Base-by-base conservation (phyloP, 768 basidiomycete genomes). In the Psilocybe cyanescens region DNA sequence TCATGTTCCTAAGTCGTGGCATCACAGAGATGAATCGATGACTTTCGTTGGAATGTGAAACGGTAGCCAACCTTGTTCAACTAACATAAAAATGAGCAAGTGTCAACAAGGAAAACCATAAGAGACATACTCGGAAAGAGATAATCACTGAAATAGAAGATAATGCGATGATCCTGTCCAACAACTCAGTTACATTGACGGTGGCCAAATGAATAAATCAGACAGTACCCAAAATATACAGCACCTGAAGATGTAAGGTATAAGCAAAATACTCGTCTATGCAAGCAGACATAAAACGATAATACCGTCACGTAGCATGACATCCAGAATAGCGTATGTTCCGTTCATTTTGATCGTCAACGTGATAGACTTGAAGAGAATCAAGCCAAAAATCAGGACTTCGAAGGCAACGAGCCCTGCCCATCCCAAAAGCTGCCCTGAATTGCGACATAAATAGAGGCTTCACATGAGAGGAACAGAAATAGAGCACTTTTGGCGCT, bases 291-390 rank as follows among this genome's bases (percentile, higher is more conserved):
- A 33, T 17, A 24, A 24, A 24, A 24, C 24, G 24, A 24, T 9
- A 8, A 11, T 44, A 59, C 58, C 58, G 44, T 59, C 58, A 12
- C 58, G 58, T 28, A 59, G 29, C 49, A 59, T 59, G 41, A 59
- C 24, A 12, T n/a, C 30, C 4, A 59, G 11, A 7, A 59, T 59
- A 30, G 39, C 50, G 16, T 24, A 59, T n/a, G 55, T 31, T 5
- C 49, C 50, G 12, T 37, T 53, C 51, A 53, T 53, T 30, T 29
- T 29, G 3, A 17, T 12, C 8, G 29, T 16, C 24, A n/a, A 16
- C 24, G 7, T 29, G 35, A 51, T 24, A 16, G 50, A 37, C n/a
- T 59, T 52, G 39, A 31, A 52, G 14, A 59, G 39, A 30, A 50
- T 59, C 24, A 59, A n/a, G 35, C n/a, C 8, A 19, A 59, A 59